These are phyloP conservation scores for Cyclanthera cordifolia DNA, from an alignment of 306 rosid species.

Conservation along the genomic window DNA sequence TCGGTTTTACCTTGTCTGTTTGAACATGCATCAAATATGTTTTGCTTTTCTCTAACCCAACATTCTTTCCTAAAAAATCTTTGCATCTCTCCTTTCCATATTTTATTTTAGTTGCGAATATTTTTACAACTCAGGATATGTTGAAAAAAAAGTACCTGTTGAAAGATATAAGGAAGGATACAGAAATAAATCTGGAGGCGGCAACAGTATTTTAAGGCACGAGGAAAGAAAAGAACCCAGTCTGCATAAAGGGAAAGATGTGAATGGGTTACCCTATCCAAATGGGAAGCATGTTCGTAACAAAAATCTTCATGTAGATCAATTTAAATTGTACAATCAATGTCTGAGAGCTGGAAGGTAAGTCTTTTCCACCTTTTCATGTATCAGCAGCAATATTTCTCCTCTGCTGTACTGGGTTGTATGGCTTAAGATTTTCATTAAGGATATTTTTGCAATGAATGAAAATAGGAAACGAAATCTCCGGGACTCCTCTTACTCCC, in stretches of 20 bases:
- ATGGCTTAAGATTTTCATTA: neutral
- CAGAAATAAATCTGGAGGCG: constrained; percentile 28
- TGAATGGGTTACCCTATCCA: constrained; percentile 28
- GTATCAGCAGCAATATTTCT: constrained; percentile 10
- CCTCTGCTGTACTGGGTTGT: neutral
- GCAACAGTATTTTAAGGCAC: constrained; percentile 31
- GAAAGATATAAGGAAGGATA: constrained; percentile 29
- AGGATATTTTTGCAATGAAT: neutral
- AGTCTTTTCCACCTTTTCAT: constrained; percentile 8
- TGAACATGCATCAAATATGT: neutral
- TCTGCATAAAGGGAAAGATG: constrained; percentile 18
- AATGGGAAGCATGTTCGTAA: constrained; percentile 28
- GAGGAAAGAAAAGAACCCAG: constrained; percentile 25
- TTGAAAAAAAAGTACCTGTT: constrained; percentile 26
- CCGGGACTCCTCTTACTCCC: neutral
- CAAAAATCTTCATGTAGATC: constrained; percentile 33
- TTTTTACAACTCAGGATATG: constrained; percentile 43
- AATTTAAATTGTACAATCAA: constrained; percentile 43
- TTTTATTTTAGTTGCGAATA: constrained; percentile 17
- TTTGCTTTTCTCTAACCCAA: constrained; percentile 8
- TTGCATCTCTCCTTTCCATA: constrained; percentile 8
- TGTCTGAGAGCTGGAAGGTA: constrained; percentile 68
- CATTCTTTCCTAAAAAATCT: constrained; percentile 10
- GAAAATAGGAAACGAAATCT: neutral
- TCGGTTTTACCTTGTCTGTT: constrained; percentile 5